Conservation (phyloP, 441 rosid species). For the Syzygium syzygioides region DNA sequence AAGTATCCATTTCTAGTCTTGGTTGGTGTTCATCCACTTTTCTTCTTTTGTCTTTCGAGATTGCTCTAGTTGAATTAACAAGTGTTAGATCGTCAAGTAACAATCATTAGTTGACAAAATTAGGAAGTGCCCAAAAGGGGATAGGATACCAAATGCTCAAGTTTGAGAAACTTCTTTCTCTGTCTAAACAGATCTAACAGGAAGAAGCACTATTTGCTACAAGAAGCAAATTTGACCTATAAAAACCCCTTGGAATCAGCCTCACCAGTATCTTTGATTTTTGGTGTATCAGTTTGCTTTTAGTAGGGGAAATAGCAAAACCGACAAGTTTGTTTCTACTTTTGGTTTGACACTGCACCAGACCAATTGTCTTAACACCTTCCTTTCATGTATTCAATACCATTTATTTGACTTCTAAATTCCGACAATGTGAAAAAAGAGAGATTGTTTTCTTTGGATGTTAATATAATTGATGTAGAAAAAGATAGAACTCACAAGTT, state of each 20-base stretch:
- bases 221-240: background rate
- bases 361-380: background rate
- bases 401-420: background rate
- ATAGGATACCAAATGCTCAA: background rate
- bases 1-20: background rate
- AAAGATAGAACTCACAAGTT: background rate
- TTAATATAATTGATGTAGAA: background rate
- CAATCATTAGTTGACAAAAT: background rate
- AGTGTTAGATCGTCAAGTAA: background rate
- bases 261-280: background rate
- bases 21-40: background rate
- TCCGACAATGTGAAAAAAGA: background rate
- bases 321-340: background rate
- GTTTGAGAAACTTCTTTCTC: background rate
- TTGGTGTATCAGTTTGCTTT: background rate
- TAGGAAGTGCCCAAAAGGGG: background rate
- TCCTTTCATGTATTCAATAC: background rate
- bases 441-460: background rate
- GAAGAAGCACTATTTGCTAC: background rate
- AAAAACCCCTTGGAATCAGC: background rate
- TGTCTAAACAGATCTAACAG: background rate
- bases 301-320: background rate
- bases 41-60: background rate
- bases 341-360: background rate
- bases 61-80: background rate